Base-by-base conservation (phyloP, 768 basidiomycete genomes). In the Termitomyces sp. region DNA sequence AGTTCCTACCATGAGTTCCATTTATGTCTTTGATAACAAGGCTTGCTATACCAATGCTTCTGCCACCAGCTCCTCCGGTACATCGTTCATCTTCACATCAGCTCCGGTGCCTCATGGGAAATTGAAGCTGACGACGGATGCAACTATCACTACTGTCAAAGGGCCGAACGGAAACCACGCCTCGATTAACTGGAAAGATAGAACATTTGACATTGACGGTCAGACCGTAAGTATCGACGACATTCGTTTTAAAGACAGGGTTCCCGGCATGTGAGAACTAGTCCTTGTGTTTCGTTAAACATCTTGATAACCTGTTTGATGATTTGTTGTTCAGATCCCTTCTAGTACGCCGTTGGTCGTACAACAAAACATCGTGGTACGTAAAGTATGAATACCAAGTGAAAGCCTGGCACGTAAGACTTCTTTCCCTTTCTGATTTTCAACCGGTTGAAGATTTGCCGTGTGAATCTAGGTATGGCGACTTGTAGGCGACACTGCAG, bases 331-430 rank as follows among this genome's bases (percentile, higher is more conserved):
- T 36, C 6, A 53, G 56, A 8, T 39, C 46, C 0, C 26, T 58
- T 8, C 48, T 43, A 14, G 27, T 48, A 6, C 53, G 26, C 14
- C 57, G 56, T 14, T 62, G 61, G 57, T 34, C 46, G 13, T 52
- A 62, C 22, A 30, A 45, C 12, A 26, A 39, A 5, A 37, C 5
- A 12, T 43, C 27, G 9, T 62, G 61, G 57, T 57, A 57, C 16
- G 18, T 62, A 16, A 52, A 53, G 4, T 58, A 49, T 24, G 54
- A 56, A 24, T 53, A 55, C 30, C n/a, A 45, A 10, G 33, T n/a
- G 9, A 58, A 56, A 22, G 43, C 54, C 27, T 62, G 53, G 50
- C 45, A 56, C 32, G 54, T 56, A 27, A 10, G 36, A 1, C 20
- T 18, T 22, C 4, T 2, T n/a, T 26, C 14, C 26, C 20, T 32